Percentiles rank a stretch among this genome's conserved stretches.
Conservation (phyloP, 2,329 filamentous ascomycete genomes). For the Neospermospora avenae region DNA sequence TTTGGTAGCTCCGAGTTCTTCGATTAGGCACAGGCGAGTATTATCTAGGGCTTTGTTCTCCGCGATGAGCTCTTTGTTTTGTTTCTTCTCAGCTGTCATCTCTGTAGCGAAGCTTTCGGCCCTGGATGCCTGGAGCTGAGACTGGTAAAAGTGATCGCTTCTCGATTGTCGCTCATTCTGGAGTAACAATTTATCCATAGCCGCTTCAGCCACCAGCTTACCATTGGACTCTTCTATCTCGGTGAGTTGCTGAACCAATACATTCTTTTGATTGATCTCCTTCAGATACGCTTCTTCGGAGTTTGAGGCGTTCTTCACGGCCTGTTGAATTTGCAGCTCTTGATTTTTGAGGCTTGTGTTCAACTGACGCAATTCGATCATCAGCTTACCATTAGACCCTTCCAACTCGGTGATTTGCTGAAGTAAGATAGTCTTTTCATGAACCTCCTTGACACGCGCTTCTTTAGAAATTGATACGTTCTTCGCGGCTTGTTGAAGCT, state of each 20-base stretch:
- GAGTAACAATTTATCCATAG: too few species aligned
- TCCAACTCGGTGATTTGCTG: too few species aligned
- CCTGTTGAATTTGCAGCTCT: background rate
- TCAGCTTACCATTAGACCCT: too few species aligned
- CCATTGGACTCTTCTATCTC: background rate
- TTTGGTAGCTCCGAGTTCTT: background rate
- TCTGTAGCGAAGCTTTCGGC: too few species aligned
- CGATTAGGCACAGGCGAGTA: background rate
- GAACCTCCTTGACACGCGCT: too few species aligned
- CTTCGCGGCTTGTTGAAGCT: too few species aligned
- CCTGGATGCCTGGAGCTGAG: background rate
- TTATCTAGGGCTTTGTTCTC: background rate
- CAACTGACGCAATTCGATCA: too few species aligned
- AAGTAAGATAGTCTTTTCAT: too few species aligned
- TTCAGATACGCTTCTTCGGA: background rate
- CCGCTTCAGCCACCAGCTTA: background rate
- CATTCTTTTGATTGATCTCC: background rate
- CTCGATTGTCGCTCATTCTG: too few species aligned
- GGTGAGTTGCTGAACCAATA: background rate
- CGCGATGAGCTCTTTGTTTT: background rate
- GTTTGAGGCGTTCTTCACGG: background rate
- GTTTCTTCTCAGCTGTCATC: background rate
- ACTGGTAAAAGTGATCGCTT: background rate
- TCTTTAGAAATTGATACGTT: too few species aligned
- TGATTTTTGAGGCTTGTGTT: too few species aligned